Evolutionary conservation across 805 yeast species (phyloP).

Genomic region (Saturnispora galanensis): DNA sequence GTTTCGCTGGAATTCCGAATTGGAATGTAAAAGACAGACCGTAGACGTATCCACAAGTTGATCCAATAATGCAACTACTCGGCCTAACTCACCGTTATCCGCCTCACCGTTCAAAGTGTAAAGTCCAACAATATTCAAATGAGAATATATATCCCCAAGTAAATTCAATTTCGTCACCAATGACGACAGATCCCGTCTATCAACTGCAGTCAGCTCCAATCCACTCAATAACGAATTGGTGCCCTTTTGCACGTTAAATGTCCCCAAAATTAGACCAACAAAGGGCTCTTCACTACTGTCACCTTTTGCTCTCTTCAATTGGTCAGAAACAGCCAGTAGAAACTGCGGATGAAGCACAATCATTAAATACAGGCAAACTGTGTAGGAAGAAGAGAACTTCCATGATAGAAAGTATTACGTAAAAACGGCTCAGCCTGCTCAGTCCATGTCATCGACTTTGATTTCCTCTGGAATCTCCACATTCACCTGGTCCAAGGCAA

Average conservation of each 20-base stretch:
- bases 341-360: conserved; percentile 8
- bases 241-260: background rate
- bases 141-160: conserved; percentile 17
- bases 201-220: conserved; percentile 6
- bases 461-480: background rate
- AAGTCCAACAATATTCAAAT: conserved; percentile 20
- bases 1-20: too few species aligned
- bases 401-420: background rate
- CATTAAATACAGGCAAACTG: background rate
- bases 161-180: conserved; percentile 9
- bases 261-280: conserved; percentile 12
- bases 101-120: conserved; percentile 8
- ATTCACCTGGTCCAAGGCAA: background rate
- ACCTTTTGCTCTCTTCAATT: background rate
- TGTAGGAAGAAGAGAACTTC: background rate
- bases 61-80: too few species aligned
- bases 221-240: conserved; percentile 7
- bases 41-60: too few species aligned
- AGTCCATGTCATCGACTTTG: conserved; percentile 1
- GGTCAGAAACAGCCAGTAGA: conserved; percentile 11
- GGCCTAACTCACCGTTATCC: too few species aligned
- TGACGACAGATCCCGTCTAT: background rate
- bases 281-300: background rate
- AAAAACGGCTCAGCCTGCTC: background rate
- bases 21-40: too few species aligned